A percentile compares a stretch with the other conserved stretches of the same genome.
Conservation (phyloP, 2,329 filamentous ascomycete species). For the Trichoderma sp. region DNA sequence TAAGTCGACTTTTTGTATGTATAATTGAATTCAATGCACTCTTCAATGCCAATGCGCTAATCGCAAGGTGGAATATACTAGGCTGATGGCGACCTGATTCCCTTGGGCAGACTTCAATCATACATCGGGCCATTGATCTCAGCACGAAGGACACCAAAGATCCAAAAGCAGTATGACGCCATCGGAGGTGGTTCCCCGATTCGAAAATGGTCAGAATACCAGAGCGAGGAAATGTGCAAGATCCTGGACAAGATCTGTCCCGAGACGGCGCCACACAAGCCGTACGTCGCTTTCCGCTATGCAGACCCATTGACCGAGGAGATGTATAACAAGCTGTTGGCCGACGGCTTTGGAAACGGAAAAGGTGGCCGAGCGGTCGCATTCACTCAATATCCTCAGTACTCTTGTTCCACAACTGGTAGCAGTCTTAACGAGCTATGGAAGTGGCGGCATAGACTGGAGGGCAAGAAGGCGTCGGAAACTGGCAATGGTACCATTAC, state of each 20-base stretch:
- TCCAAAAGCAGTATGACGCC: constrained; percentile 88
- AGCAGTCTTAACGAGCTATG: constrained; percentile 95
- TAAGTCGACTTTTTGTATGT: constrained; percentile 86
- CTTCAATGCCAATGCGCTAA: neutral
- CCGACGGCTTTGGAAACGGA: constrained; percentile 86
- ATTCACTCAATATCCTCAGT: constrained; percentile 98
- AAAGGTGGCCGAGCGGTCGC: constrained; percentile 91
- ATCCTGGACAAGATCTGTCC: constrained; percentile 87
- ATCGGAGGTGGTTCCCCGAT: constrained; percentile 98
- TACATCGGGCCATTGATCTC: constrained; percentile 90
- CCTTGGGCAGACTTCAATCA: constrained; percentile 84
- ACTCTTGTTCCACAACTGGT: constrained; percentile 95
- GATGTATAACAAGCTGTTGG: constrained; percentile 79
- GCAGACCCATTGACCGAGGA: constrained; percentile 90
- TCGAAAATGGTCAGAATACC: constrained; percentile 95
- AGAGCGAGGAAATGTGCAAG: constrained; percentile 95
- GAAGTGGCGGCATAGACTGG: constrained; percentile 90
- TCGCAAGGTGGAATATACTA: constrained; percentile 35
- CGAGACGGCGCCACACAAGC: constrained; percentile 92
- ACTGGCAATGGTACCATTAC: constrained; percentile 67
- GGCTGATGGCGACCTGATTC: constrained; percentile 92
- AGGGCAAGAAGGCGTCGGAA: constrained; percentile 65
- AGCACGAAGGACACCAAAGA: constrained; percentile 86
- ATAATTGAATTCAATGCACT: neutral
- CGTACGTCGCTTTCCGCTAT: constrained; percentile 96